A percentile compares a stretch with the other conserved stretches of the same genome.
Conservation (phyloP, 2,329 filamentous ascomycete species). For the Pestalotiopsis sp. region DNA sequence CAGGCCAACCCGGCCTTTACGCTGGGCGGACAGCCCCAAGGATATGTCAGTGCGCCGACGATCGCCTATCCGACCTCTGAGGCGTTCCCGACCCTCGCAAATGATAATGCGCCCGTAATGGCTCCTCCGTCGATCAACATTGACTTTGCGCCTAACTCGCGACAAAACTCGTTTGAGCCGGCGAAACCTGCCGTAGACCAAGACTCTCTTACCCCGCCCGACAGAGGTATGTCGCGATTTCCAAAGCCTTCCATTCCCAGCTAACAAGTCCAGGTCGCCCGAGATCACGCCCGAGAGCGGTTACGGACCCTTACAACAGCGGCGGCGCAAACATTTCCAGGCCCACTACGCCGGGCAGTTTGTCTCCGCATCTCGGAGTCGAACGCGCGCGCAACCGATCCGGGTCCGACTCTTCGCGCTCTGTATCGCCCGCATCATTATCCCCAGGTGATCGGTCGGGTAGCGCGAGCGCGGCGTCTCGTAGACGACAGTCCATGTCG, state of each 20-base stretch:
- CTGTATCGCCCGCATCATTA: slow-evolving; percentile 50
- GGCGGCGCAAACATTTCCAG: slow-evolving; percentile 43
- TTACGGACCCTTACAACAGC: slow-evolving; percentile 62
- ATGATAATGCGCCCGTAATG: slow-evolving; percentile 68
- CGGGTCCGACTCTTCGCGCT: slow-evolving; percentile 41
- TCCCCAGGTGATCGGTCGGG: slow-evolving; percentile 61
- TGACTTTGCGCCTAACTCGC: slow-evolving; percentile 79
- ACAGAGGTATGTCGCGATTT: slow-evolving; percentile 53
- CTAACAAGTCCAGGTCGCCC: slow-evolving; percentile 42
- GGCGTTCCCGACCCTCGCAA: slow-evolving; percentile 54
- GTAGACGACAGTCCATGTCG: slow-evolving; percentile 65
- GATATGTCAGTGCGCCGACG: slow-evolving; percentile 43
- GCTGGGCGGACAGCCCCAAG: slow-evolving; percentile 41
- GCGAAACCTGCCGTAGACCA: slow-evolving; percentile 68
- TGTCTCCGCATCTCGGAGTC: slow-evolving; percentile 55
- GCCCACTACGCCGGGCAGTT: slow-evolving; percentile 40
- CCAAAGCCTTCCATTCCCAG: no score
- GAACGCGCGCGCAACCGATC: slow-evolving; percentile 44
- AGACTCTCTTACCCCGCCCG: slow-evolving; percentile 83
- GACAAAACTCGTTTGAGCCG: slow-evolving; percentile 67
- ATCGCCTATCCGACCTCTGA: slow-evolving; percentile 48
- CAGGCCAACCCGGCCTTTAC: slow-evolving; percentile 51
- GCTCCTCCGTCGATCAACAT: slow-evolving; percentile 94
- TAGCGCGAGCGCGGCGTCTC: slow-evolving; percentile 44
- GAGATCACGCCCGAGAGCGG: slow-evolving; percentile 53